Conservation (phyloP, 2,329 filamentous ascomycete species). For the Fragosphaeria purpurea region DNA sequence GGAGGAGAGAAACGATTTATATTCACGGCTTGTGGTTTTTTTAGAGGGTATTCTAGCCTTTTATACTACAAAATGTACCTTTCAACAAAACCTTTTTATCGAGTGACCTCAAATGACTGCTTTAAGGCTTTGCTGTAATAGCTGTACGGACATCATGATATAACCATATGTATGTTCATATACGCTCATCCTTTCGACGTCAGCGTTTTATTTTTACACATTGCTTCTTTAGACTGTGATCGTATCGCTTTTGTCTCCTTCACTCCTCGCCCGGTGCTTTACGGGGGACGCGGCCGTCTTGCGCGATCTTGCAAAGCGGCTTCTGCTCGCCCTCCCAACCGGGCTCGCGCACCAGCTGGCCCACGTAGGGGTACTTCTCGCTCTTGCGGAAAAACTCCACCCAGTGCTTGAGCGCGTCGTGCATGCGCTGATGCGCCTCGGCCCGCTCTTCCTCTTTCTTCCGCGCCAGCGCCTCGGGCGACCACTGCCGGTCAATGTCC, state of each 20-base stretch:
- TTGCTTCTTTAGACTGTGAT: no score
- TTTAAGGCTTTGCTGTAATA: background rate
- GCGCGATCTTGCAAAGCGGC: constrained; percentile 60
- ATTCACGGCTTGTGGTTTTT: constrained; percentile 2
- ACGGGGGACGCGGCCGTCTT: constrained; percentile 45
- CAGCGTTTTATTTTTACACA: background rate
- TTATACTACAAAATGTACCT: no score
- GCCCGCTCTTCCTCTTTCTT: constrained; percentile 53
- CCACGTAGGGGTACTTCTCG: constrained; percentile 73
- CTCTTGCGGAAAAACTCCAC: constrained; percentile 70
- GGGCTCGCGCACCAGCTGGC: constrained; percentile 55
- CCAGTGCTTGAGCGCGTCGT: constrained; percentile 68
- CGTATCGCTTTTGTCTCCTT: no score
- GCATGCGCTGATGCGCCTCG: constrained; percentile 54
- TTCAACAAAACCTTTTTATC: no score
- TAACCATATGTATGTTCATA: no score
- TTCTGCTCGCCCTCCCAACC: constrained; percentile 51
- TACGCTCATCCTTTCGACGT: no score
- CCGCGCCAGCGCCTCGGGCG: constrained; percentile 40
- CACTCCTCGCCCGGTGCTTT: constrained; percentile 43
- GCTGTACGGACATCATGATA: no score
- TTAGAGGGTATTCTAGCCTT: no score
- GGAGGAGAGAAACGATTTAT: background rate
- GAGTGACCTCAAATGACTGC: background rate
- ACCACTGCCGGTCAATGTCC: constrained; percentile 49